These are phyloP conservation scores for Sordaria brevicollis DNA, from an alignment of 495 filamentous ascomycete species.

Conservation along the genomic window DNA sequence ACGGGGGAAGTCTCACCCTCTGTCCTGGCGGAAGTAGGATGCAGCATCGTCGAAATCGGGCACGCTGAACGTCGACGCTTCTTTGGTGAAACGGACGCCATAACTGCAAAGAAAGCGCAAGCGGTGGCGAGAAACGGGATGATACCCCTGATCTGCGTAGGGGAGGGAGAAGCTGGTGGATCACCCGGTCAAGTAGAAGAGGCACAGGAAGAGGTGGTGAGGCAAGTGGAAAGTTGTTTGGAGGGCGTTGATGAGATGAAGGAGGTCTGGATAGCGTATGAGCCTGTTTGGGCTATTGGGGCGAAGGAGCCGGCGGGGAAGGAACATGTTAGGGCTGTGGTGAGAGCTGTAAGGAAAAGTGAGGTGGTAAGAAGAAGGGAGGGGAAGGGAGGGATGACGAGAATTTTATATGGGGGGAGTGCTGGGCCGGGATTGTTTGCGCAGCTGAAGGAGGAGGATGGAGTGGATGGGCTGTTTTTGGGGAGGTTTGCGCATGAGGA, in stretches of 20 bases:
- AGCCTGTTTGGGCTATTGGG: conserved; percentile 86
- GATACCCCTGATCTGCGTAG: conserved; percentile 71
- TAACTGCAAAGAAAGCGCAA: conserved; percentile 53
- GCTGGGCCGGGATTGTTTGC: conserved; percentile 68
- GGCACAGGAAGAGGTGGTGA: conserved; percentile 54
- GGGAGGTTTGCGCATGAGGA: conserved; percentile 74
- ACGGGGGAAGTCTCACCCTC: conserved; percentile 69
- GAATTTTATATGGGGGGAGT: conserved; percentile 72
- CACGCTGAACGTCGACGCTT: conserved; percentile 66
- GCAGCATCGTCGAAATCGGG: conserved; percentile 61
- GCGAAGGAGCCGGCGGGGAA: conserved; percentile 57
- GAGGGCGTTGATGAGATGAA: conserved; percentile 43
- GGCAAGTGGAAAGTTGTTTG: conserved; percentile 53
- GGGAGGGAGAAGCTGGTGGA: conserved; percentile 54
- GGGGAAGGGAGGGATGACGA: conserved; percentile 42
- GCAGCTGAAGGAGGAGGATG: conserved; percentile 42
- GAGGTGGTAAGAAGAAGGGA: conserved; percentile 27
- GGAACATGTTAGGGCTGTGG: conserved; percentile 64
- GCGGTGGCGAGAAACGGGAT: conserved; percentile 58
- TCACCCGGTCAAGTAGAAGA: conserved; percentile 16
- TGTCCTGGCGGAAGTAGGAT: conserved; percentile 53
- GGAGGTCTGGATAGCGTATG: conserved; percentile 75
- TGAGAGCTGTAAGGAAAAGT: conserved; percentile 45
- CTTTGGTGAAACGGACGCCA: conserved; percentile 60
- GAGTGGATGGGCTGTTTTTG: conserved; percentile 71